A percentile compares a stretch with the other conserved stretches of the same genome.
These are phyloP conservation scores for Ophiosphaerella herpotricha DNA, from an alignment of 2,329 filamentous ascomycete genomes.

Conservation along the genomic window DNA sequence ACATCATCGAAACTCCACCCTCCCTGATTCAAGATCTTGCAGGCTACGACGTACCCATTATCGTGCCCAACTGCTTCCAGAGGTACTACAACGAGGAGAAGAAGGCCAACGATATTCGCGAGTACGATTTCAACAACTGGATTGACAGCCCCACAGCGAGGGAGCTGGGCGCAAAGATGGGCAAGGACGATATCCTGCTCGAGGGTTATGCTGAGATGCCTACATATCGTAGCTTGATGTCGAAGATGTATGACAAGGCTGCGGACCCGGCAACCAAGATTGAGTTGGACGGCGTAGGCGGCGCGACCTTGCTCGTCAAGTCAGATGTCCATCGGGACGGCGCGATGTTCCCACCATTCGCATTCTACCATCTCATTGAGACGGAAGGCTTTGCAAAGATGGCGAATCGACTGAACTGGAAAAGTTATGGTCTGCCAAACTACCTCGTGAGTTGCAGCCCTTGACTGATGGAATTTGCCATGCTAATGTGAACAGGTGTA, in stretches of 20 bases:
- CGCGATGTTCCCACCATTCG: conserved; percentile 96
- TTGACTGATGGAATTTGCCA: not conserved
- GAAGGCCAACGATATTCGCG: conserved; percentile 72
- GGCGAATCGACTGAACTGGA: conserved; percentile 86
- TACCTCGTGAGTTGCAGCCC: conserved; percentile 73
- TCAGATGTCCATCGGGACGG: conserved; percentile 96
- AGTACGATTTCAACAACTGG: conserved; percentile 99
- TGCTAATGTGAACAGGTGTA: conserved; percentile 65
- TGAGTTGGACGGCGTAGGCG: conserved; percentile 88
- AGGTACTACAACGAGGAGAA: conserved; percentile 72
- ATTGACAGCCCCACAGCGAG: conserved; percentile 82
- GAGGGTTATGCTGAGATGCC: conserved; percentile 94
- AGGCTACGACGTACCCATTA: conserved; percentile 82
- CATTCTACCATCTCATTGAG: conserved; percentile 96
- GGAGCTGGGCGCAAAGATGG: conserved; percentile 78
- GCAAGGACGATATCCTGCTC: conserved; percentile 85
- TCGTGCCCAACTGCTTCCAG: conserved; percentile 96
- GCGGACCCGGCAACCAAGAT: conserved; percentile 65
- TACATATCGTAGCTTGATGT: conserved; percentile 91
- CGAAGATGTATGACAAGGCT: conserved; percentile 67
- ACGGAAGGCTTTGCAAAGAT: conserved; percentile 98
- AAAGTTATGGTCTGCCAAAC: conserved; percentile 86
- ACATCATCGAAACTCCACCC: conserved; percentile 86
- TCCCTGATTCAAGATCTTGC: conserved; percentile 91
- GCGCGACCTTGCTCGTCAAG: conserved; percentile 90